Evolutionary conservation across 23 red algal genomes (phyloP), one percentile per base, ranked within the genome.

Genomic region (Gracilaria vermiculophylla): DNA sequence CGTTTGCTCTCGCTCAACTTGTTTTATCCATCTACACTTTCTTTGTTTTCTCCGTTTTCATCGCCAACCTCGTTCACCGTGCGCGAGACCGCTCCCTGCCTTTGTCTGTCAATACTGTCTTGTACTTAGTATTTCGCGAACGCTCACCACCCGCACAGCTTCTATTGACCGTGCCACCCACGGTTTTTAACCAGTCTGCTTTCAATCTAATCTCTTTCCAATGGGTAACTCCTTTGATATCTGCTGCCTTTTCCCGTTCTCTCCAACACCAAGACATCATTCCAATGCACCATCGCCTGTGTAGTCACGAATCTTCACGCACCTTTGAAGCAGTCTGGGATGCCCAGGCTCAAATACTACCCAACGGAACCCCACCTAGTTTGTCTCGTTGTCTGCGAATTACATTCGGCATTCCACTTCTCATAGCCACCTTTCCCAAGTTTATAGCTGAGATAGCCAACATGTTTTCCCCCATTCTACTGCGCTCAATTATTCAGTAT

Each of bases 401-500:
- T 17, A 44, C 86, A 10, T 88, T 95, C 71, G 92, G 83, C 0
- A 20, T 0, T 11, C 45, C 53, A 12, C 36, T 89, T 21, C 12
- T 85, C 19, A 16, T 80, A 19, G 70, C 58, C 3, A 86, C 56
- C 2, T 25, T 79, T 7, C 80, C 89, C 32, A 95, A 91, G 67
- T 44, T 91, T 7, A 29, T 44, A 32, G 64, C 82, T 54, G 93
- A 95, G 45, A 28, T 47, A 11, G 49, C 29, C 21, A 31, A 47
- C 42, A 77, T 95, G 42, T 58, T 76, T 45, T 16, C 55, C 0
- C 93, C 93, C 16, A 17, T 95, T 24, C 15, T 95, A 42, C 86
- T 95, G 37, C 77, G 81, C 29, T 47, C 37, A n/a, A 77, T 87
- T 48, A 87, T 95, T 19, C 69, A 56, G 39, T 70, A 88, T 42